These are phyloP conservation scores for Harringtonia aguacate DNA, from an alignment of 2,329 filamentous ascomycete genomes.

Conservation along the genomic window DNA sequence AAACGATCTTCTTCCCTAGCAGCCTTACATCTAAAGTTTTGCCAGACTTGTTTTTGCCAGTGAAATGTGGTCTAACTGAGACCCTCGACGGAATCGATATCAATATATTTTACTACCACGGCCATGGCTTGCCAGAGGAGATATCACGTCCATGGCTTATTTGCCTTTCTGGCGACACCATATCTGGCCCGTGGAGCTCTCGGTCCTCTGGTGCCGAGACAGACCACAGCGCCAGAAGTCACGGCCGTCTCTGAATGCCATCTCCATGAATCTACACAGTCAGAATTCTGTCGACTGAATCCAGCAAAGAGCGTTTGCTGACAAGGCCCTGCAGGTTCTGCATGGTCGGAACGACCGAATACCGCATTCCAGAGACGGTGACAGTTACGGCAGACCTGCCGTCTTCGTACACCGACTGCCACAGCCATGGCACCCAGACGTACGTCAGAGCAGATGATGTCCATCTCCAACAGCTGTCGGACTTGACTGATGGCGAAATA, in stretches of 20 bases:
- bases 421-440: slow-evolving; percentile 46
- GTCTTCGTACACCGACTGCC: slow-evolving; percentile 53
- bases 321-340: slow-evolving; percentile 18
- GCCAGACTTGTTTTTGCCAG: no score
- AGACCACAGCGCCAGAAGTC: not conserved
- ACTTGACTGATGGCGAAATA: slow-evolving; percentile 19
- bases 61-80: no score
- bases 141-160: no score
- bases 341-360: slow-evolving; percentile 31
- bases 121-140: no score
- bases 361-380: slow-evolving; percentile 38
- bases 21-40: no score
- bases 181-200: not conserved
- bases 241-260: slow-evolving; percentile 1
- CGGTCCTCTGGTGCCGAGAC: not conserved
- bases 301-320: not conserved
- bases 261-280: not conserved
- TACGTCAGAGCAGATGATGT: slow-evolving; percentile 2
- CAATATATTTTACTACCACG: no score
- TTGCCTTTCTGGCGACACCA: not conserved
- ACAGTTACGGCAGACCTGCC: slow-evolving; percentile 47
- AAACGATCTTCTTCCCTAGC: no score
- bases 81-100: no score
- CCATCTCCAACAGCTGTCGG: not conserved
- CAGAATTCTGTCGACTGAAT: not conserved